Evolutionary conservation across 2,329 filamentous ascomycete species (phyloP).

Genomic region (Alternaria sp.): DNA sequence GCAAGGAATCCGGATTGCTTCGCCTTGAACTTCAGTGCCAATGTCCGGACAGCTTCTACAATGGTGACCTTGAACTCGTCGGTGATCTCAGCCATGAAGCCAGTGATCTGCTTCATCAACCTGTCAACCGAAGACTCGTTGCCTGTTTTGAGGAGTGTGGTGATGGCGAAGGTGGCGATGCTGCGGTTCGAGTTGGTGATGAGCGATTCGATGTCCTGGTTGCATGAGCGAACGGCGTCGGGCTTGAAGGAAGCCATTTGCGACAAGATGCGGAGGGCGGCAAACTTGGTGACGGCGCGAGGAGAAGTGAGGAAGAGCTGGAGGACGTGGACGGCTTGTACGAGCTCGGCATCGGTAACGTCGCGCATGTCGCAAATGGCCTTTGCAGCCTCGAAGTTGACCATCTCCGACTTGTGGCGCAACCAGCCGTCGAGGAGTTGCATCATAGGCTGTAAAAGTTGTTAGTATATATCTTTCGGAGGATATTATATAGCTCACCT

Average conservation of each 20-base stretch:
- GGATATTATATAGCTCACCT: constrained; percentile 42
- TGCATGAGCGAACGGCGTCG: constrained; percentile 87
- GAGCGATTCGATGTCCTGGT: constrained; percentile 94
- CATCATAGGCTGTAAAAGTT: constrained; percentile 77
- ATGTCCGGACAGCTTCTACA: constrained; percentile 93
- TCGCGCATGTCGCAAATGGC: constrained; percentile 95
- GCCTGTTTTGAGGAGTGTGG: constrained; percentile 95
- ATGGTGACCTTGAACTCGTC: constrained; percentile 99
- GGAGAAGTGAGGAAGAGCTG: constrained; percentile 97
- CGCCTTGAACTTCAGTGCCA: constrained; percentile 96
- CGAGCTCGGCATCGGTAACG: constrained; percentile 87
- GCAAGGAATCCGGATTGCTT: constrained; percentile 98
- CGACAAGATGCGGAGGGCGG: constrained; percentile 93
- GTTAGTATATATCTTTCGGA: constrained; percentile 10
- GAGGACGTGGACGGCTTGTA: constrained; percentile 90
- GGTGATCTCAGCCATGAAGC: constrained; percentile 98
- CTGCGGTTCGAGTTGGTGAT: constrained; percentile 97
- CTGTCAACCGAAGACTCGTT: constrained; percentile 97
- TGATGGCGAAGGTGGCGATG: constrained; percentile 98
- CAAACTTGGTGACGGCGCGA: constrained; percentile 94
- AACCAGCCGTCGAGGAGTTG: constrained; percentile 95
- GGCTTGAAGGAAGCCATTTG: constrained; percentile 97
- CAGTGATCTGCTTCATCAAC: constrained; percentile 97
- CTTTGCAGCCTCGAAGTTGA: constrained; percentile 99
- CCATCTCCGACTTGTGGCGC: constrained; percentile 89